Percentiles rank a stretch among this genome's conserved stretches.
phyloP scores from a whole-genome alignment of 768 basidiomycete genomes.

The Ephemerocybe angulata region DNA sequence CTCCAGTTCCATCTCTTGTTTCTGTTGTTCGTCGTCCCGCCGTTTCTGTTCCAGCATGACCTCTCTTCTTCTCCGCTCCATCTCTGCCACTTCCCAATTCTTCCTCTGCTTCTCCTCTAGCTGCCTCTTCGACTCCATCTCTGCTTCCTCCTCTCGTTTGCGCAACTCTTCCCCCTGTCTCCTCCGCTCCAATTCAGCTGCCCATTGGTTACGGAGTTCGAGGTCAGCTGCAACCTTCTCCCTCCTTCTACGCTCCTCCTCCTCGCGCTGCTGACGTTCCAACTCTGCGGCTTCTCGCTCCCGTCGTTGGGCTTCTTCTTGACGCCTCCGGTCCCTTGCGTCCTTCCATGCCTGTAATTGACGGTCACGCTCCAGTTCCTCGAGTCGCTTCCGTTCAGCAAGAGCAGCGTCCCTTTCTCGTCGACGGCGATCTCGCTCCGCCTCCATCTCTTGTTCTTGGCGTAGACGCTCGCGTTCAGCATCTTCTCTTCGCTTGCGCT shows the following conservation, averaged over 20 bases:
- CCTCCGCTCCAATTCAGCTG: neutral
- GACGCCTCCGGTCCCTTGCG: slow-evolving; percentile 11
- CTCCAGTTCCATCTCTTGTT: neutral
- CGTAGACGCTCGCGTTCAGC: slow-evolving; percentile 10
- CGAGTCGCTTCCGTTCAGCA: slow-evolving; percentile 1
- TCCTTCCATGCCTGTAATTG: slow-evolving; percentile 4
- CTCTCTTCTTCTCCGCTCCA: neutral
- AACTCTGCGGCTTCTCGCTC: slow-evolving; percentile 14
- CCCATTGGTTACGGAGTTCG: slow-evolving; percentile 22
- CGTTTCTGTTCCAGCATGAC: neutral
- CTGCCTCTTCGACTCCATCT: no score
- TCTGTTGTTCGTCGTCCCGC: neutral
- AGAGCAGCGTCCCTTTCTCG: slow-evolving; percentile 11
- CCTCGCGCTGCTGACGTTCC: slow-evolving; percentile 12
- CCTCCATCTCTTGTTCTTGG: no score
- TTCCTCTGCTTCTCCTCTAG: no score
- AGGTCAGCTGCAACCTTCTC: slow-evolving; percentile 12
- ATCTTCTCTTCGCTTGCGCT: neutral
- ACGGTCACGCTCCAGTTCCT: slow-evolving; percentile 10
- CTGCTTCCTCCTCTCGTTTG: no score
- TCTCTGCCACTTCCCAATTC: neutral
- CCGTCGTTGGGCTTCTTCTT: slow-evolving; percentile 12
- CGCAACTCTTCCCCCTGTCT: neutral
- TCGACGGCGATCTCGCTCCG: slow-evolving; percentile 9
- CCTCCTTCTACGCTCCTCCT: slow-evolving; percentile 14